Conservation (phyloP, 495 filamentous ascomycete genomes). For the Aspergillus asperescens region DNA sequence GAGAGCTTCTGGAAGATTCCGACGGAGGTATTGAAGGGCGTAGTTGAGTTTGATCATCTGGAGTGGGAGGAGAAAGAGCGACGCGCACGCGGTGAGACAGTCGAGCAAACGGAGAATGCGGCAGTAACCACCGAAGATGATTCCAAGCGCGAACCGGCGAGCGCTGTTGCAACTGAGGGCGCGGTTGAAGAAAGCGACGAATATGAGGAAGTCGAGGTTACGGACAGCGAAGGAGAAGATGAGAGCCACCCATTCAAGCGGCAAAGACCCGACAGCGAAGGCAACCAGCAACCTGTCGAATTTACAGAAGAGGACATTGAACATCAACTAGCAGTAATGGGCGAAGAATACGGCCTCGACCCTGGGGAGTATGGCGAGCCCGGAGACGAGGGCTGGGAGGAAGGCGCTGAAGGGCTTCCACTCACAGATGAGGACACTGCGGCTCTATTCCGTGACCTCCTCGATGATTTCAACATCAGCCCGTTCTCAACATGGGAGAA, state of each 20-base stretch:
- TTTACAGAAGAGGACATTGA: conserved; percentile 96
- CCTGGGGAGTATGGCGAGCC: conserved; percentile 66
- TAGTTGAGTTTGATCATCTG: conserved; percentile 62
- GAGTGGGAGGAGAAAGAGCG: conserved; percentile 49
- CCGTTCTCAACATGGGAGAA: conserved; percentile 93
- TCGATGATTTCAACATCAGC: conserved; percentile 74
- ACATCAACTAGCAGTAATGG: conserved; percentile 84
- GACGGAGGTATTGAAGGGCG: conserved; percentile 71
- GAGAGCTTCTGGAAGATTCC: conserved; percentile 93
- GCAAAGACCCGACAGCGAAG: conserved; percentile 55
- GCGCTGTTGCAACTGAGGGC: conserved; percentile 2
- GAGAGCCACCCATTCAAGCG: conserved; percentile 57
- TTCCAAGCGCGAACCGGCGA: conserved; percentile 5
- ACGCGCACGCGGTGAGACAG: conserved; percentile 35
- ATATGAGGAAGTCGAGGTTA: conserved; percentile 87
- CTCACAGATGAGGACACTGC: conserved; percentile 63
- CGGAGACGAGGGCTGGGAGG: conserved; percentile 61
- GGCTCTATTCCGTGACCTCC: conserved; percentile 77
- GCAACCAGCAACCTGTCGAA: conserved; percentile 60
- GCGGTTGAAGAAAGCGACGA: conserved; percentile 53
- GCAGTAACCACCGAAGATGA: conserved; percentile 1
- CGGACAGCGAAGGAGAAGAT: conserved; percentile 57
- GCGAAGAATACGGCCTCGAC: conserved; percentile 66
- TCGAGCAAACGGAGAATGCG: conserved; percentile 23
- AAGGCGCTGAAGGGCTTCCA: conserved; percentile 60